Percentiles rank a stretch among this genome's conserved stretches.
Evolutionary conservation across 192 early-diverging fungal genomes (phyloP).

Genomic region (Rhizoclosmatium sp.): DNA sequence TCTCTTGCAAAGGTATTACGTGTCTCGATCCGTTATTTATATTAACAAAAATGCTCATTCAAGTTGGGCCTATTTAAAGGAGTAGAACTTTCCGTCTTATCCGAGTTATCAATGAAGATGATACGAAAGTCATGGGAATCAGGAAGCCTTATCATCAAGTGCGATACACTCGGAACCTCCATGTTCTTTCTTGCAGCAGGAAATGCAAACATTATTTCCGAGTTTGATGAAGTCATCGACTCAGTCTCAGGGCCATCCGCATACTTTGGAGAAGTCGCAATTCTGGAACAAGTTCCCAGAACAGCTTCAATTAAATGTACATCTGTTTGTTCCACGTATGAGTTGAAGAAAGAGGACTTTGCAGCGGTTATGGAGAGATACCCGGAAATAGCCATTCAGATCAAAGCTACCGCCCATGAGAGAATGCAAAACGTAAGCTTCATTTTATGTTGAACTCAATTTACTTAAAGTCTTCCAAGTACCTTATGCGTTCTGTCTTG

Average conservation of each 20-base stretch:
- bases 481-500: constrained; percentile 58
- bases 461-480: neutral
- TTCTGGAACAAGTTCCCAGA: constrained; percentile 58
- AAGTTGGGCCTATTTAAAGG: constrained; percentile 47
- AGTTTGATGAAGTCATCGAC: constrained; percentile 56
- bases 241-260: constrained; percentile 44
- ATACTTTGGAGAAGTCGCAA: constrained; percentile 65
- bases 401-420: constrained; percentile 49
- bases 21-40: neutral
- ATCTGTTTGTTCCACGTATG: constrained; percentile 44
- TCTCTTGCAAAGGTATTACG: constrained; percentile 47
- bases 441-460: neutral
- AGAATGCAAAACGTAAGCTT: constrained; percentile 46
- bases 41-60: neutral
- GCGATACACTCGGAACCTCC: constrained; percentile 45
- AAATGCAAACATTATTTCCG: constrained; percentile 49
- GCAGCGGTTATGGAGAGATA: constrained; percentile 40
- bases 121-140: constrained; percentile 39
- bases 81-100: constrained; percentile 43
- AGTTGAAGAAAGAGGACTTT: constrained; percentile 46
- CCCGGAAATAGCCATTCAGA: constrained; percentile 41
- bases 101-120: constrained; percentile 51
- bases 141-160: constrained; percentile 44
- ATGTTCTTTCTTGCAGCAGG: constrained; percentile 65
- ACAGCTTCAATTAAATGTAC: constrained; percentile 51